Base-by-base conservation (phyloP, 257 asterid species). In the Voacanga thouarsii region DNA sequence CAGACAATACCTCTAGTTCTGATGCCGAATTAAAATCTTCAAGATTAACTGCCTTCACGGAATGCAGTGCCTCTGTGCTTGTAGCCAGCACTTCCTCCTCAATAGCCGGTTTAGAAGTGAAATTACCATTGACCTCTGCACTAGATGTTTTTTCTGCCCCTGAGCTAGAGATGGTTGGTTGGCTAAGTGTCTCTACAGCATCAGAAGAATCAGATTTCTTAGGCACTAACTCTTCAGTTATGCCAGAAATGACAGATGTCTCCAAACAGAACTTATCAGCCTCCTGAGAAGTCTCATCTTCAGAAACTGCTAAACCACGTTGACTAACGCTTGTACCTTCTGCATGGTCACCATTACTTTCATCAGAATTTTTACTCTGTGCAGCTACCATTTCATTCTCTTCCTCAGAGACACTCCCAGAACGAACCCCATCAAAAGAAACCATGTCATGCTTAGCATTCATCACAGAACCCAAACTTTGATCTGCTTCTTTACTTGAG, bases 401-500 rank as follows among this genome's bases (percentile, higher is more conserved):
- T 77, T 90, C 94, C 80, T 88, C 96, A 0, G 90, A 86, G 63
- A 83, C 84, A 77, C 85, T 80, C 33, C 78, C 90, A 24, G 89
- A 83, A 23, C 84, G 74, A 70, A 78, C 89, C 78, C 64, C 85
- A 65, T 77, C 90, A 68, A 66, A 74, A 56, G 84, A 84, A 74
- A 69, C 86, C 39, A 77, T 67, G 80, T 71, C 86, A 47, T 57
- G 80, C 47, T 21, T 30, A 28, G 69, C 5, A 18, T 59, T 86
- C 65, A 81, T 82, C 83, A 88, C 72, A 15, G 93, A 85, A 77
- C 87, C 90, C 60, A 88, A 84, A 84, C 88, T 87, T 78, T 80
- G 82, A 56, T 88, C 91, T 53, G 84, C 78, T 84, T 88, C 97
- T 82, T 85, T 88, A 82, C 87, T 88, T 14, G 97, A 91, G 82